These are phyloP conservation scores for Acorus calamus DNA, from an alignment of 106 monocot species.

Conservation along the genomic window DNA sequence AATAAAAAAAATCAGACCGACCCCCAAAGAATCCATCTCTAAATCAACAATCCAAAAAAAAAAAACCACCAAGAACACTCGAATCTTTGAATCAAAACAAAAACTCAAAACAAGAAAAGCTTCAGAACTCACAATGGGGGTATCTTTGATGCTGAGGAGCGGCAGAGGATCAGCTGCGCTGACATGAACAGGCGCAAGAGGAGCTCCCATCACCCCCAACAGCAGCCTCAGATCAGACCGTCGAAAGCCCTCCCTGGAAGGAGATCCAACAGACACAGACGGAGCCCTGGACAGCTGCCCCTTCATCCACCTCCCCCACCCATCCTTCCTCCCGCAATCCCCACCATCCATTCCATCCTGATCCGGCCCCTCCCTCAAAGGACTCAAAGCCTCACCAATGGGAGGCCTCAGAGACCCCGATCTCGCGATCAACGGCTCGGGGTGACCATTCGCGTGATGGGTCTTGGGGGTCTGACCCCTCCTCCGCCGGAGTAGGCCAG, in stretches of 20 bases:
- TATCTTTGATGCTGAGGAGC: conserved; percentile 74
- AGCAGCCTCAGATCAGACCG: conserved; percentile 50
- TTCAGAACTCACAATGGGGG: conserved; percentile 49
- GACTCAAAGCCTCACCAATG: conserved; percentile 20
- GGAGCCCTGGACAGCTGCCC: conserved; percentile 34
- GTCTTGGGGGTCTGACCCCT: conserved; percentile 8
- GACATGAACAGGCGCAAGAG: conserved; percentile 55
- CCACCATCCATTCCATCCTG: conserved; percentile 12
- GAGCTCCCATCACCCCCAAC: conserved; percentile 64
- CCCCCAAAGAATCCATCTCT: too few species aligned
- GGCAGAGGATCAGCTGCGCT: conserved; percentile 47
- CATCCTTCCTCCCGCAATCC: conserved; percentile 26
- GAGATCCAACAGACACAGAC: conserved; percentile 10
- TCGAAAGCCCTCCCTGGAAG: conserved; percentile 11
- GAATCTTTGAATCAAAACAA: neutral
- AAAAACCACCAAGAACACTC: neutral
- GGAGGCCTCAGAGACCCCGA: conserved; percentile 18
- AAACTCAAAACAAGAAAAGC: neutral
- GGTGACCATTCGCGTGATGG: neutral
- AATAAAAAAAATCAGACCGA: too few species aligned
- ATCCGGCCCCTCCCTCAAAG: conserved; percentile 50
- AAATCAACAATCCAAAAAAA: neutral
- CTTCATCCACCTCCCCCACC: conserved; percentile 36
- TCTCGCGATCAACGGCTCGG: conserved; percentile 13
- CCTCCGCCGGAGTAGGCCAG: conserved; percentile 25